Conservation (phyloP, 257 asterid genomes). For the Eustoma russellianum region DNA sequence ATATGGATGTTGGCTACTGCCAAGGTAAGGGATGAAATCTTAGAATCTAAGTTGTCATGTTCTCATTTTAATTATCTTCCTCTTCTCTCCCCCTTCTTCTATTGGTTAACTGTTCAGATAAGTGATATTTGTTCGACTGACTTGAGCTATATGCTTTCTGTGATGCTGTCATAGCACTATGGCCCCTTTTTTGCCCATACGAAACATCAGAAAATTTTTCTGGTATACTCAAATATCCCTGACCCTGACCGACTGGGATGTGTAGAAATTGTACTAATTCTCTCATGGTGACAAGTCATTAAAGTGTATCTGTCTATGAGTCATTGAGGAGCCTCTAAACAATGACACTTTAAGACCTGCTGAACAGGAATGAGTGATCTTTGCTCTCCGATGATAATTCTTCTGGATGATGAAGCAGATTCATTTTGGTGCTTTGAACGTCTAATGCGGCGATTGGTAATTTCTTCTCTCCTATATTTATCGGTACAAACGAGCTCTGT, state of each 20-base stretch:
- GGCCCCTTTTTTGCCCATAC: too few relatives aligned
- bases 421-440: constrained; percentile 97
- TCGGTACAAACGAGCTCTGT: not conserved
- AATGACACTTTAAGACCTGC: constrained; percentile 17
- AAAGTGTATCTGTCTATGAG: not conserved
- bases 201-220: too few relatives aligned
- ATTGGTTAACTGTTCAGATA: too few relatives aligned
- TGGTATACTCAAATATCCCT: too few relatives aligned
- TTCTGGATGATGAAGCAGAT: constrained; percentile 87
- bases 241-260: not conserved
- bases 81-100: too few relatives aligned
- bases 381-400: constrained; percentile 91
- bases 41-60: constrained; percentile 3
- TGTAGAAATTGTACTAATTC: not conserved
- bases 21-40: constrained; percentile 51
- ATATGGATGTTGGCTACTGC: constrained; percentile 81
- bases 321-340: not conserved
- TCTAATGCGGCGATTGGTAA: constrained; percentile 82
- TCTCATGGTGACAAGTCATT: constrained; percentile 1
- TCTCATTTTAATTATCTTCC: constrained; percentile 1
- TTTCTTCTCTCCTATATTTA: constrained; percentile 2
- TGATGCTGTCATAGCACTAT: too few relatives aligned
- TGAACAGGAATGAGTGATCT: constrained; percentile 94
- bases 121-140: too few relatives aligned
- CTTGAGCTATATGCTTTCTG: too few relatives aligned